Percentiles rank a stretch among this genome's conserved stretches.
Evolutionary conservation across 345 rosid species (phyloP).

Genomic region (Lenwebbia sp.): DNA sequence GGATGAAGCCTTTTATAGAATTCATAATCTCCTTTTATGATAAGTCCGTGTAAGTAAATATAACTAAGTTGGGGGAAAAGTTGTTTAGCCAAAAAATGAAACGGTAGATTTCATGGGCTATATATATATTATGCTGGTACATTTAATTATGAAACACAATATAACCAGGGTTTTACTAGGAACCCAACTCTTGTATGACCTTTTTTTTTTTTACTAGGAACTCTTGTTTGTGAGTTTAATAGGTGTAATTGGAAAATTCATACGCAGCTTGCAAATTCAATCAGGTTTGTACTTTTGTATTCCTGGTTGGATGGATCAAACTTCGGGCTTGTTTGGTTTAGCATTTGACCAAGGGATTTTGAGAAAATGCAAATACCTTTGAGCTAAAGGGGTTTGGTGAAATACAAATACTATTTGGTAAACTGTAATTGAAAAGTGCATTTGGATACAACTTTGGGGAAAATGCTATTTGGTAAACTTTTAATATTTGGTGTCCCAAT

Average conservation of each 20-base stretch:
- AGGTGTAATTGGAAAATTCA: background rate
- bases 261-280: background rate
- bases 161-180: background rate
- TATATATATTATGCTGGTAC: background rate
- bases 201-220: background rate
- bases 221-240: background rate
- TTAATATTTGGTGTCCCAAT: no score
- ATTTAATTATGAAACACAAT: no score
- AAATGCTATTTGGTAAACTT: no score
- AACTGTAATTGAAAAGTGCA: no score
- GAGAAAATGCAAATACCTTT: no score
- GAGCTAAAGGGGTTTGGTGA: no score
- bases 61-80: background rate
- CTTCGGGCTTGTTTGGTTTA: no score
- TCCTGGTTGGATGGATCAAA: background rate
- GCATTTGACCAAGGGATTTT: no score
- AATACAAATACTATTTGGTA: no score
- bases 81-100: background rate
- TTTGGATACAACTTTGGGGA: no score
- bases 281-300: background rate
- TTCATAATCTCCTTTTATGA: no score
- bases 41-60: background rate
- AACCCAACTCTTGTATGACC: background rate
- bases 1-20: no score
- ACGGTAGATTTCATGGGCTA: background rate